A percentile compares a stretch with the other conserved stretches of the same genome.
phyloP scores from a whole-genome alignment of 495 filamentous ascomycete genomes.

The Lasiosphaeria miniovina region DNA sequence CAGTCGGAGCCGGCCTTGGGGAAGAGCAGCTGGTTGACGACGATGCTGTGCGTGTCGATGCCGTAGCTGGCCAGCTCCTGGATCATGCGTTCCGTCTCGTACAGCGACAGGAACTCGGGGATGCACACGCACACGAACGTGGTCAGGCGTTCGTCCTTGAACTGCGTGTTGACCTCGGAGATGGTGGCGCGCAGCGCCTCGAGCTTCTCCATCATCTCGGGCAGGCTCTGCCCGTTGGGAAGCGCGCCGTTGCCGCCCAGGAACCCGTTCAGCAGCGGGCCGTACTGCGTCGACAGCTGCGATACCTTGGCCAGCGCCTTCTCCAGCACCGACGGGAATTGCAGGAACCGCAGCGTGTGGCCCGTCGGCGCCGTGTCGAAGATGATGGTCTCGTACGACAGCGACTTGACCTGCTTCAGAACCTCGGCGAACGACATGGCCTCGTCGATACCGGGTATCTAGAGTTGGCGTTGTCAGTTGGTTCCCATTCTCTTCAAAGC shows the following conservation, averaged over 20 bases:
- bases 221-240: constrained; percentile 86
- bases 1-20: constrained; percentile 82
- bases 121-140: constrained; percentile 99
- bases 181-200: constrained; percentile 91
- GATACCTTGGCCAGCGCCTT: constrained; percentile 97
- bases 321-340: constrained; percentile 97
- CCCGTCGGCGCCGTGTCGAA: constrained; percentile 99
- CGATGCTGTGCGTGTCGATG: constrained; percentile 96
- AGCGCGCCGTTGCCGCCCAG: constrained; percentile 76
- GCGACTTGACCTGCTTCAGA: constrained; percentile 98
- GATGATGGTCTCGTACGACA: constrained; percentile 97
- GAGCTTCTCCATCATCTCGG: constrained; percentile 90
- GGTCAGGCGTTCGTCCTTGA: constrained; percentile 93
- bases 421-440: constrained; percentile 99
- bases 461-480: background rate
- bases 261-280: constrained; percentile 91
- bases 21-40: constrained; percentile 97
- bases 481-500: background rate
- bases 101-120: constrained; percentile 92
- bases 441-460: constrained; percentile 99
- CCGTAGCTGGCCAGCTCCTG: constrained; percentile 90
- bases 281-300: constrained; percentile 89
- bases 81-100: constrained; percentile 99
- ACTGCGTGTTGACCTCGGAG: constrained; percentile 92
- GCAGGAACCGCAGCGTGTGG: constrained; percentile 96